Evolutionary conservation across 441 rosid genomes (phyloP).

Genomic region (Gossypium schwendimanii): DNA sequence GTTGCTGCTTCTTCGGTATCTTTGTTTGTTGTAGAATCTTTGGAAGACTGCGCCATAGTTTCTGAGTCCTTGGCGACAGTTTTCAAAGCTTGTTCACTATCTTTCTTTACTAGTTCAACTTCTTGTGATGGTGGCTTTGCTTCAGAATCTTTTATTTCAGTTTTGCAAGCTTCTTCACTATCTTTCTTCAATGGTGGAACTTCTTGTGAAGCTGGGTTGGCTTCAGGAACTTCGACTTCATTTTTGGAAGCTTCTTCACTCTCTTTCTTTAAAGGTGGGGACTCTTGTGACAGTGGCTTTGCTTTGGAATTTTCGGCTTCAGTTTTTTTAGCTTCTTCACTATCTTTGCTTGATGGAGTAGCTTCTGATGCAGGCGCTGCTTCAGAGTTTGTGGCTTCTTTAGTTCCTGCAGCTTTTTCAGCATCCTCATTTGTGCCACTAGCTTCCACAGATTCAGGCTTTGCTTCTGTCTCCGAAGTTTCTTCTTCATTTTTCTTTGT

Average conservation of each 20-base stretch:
- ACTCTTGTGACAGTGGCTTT: slow-evolving; percentile 45
- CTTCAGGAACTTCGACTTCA: slow-evolving; percentile 12
- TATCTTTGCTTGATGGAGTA: slow-evolving; percentile 9
- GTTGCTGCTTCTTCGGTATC: background rate
- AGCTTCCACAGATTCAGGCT: slow-evolving; percentile 14
- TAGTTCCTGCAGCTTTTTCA: slow-evolving; percentile 15
- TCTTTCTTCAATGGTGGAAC: slow-evolving; percentile 13
- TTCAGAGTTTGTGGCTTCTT: slow-evolving; percentile 21
- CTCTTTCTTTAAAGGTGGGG: slow-evolving; percentile 17
- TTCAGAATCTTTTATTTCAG: slow-evolving; percentile 12
- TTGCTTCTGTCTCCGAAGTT: background rate
- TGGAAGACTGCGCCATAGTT: background rate
- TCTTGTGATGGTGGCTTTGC: slow-evolving; percentile 45
- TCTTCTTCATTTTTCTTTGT: slow-evolving; percentile 20
- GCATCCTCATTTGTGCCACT: slow-evolving; percentile 14
- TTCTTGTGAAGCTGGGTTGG: slow-evolving; percentile 12
- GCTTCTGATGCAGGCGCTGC: slow-evolving; percentile 19
- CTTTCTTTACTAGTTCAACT: slow-evolving; percentile 20
- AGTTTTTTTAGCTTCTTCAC: background rate
- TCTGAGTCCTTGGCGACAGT: slow-evolving; percentile 12
- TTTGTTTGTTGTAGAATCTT: slow-evolving; percentile 18
- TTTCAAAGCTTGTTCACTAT: slow-evolving; percentile 7
- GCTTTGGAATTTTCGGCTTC: slow-evolving; percentile 29
- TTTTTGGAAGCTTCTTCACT: slow-evolving; percentile 9
- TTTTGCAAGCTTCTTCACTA: slow-evolving; percentile 1